These are phyloP conservation scores for Heliocybe sulcata DNA, from an alignment of 1,284 basidiomycete species.

Conservation along the genomic window DNA sequence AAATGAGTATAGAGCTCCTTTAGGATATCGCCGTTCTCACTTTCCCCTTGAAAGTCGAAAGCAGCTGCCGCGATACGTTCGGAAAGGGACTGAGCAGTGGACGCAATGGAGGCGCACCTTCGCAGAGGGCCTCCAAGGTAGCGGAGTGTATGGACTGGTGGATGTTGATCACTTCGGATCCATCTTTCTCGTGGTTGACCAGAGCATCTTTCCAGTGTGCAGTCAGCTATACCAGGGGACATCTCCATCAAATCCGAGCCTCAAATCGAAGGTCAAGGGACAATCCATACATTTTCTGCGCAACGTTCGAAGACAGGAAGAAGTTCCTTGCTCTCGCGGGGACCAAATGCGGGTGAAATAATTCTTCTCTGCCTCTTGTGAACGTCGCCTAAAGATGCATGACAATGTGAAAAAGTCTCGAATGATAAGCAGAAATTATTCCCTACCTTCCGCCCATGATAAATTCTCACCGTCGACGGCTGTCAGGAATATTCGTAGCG, in stretches of 20 bases:
- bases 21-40: too few species aligned
- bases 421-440: not conserved
- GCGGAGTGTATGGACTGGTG: constrained; percentile 13
- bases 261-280: not conserved
- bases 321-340: constrained; percentile 11
- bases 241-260: not conserved
- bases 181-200: constrained; percentile 4
- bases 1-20: too few species aligned
- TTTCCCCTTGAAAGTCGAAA: too few species aligned
- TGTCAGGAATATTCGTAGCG: constrained; percentile 3
- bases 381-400: constrained; percentile 14
- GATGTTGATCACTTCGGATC: constrained; percentile 10
- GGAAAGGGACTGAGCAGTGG: too few species aligned
- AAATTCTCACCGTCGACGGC: constrained; percentile 18
- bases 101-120: constrained; percentile 5
- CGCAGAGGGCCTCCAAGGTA: constrained; percentile 16
- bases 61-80: too few species aligned
- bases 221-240: constrained; percentile 7
- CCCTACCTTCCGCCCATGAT: constrained; percentile 19
- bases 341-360: constrained; percentile 21
- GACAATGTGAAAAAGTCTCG: not conserved
- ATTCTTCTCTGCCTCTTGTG: constrained; percentile 23
- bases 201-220: constrained; percentile 14
- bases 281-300: constrained; percentile 8
- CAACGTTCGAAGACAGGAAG: constrained; percentile 11